A percentile compares a stretch with the other conserved stretches of the same genome.
phyloP scores from a whole-genome alignment of 768 basidiomycete species.

The Leucocoprinus leucothites region DNA sequence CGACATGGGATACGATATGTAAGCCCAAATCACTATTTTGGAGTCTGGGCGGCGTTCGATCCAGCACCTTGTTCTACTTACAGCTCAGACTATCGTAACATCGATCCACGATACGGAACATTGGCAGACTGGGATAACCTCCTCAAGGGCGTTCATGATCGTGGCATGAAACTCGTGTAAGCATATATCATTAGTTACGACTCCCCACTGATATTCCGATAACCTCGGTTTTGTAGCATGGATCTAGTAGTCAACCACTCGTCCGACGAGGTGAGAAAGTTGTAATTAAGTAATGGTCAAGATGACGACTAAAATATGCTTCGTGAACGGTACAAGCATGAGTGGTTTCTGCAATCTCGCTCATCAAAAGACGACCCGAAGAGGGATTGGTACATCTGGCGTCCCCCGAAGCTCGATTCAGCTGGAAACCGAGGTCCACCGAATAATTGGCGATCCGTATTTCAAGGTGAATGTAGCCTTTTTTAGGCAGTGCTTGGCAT shows the following conservation, averaged over 20 bases:
- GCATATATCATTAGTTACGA: background rate
- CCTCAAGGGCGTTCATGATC: conserved; percentile 49
- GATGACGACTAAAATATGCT: too few species aligned
- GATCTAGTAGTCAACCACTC: conserved; percentile 77
- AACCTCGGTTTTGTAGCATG: conserved; percentile 42
- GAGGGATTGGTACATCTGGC: conserved; percentile 79
- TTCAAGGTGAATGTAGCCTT: conserved; percentile 46
- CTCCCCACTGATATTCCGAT: background rate
- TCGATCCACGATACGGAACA: conserved; percentile 65
- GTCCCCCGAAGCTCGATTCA: conserved; percentile 49
- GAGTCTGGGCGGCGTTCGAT: too few species aligned
- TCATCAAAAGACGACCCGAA: conserved; percentile 52
- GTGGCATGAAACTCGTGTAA: conserved; percentile 71
- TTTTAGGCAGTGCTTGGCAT: background rate
- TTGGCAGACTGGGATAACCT: conserved; percentile 57
- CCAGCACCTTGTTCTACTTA: background rate
- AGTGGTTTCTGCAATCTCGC: conserved; percentile 64
- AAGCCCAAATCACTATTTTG: conserved; percentile 17
- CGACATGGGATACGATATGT: conserved; percentile 79
- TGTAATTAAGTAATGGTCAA: too few species aligned
- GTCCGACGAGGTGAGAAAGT: conserved; percentile 60
- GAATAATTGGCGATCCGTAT: conserved; percentile 71
- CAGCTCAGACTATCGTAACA: conserved; percentile 63
- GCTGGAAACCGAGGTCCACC: conserved; percentile 57
- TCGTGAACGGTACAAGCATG: conserved; percentile 50